Base-by-base conservation (phyloP, 1,284 basidiomycete genomes). In the Puccinia novopanici region DNA sequence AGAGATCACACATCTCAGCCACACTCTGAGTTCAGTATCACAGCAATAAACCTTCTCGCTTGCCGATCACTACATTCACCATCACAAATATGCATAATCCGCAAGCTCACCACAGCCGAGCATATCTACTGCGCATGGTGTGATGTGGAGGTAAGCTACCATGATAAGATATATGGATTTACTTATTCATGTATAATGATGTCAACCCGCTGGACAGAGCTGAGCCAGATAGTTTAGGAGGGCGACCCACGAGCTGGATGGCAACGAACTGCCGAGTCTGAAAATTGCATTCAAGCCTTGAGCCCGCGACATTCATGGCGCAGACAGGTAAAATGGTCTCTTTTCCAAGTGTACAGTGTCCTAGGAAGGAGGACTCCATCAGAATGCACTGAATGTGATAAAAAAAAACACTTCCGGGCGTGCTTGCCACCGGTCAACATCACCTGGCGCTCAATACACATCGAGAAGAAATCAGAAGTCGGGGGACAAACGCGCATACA, bases 401-500 rank as follows among this genome's bases (percentile, higher is more conserved):
- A 52, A 57, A 27, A 24, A 57, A 30, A n/a, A n/a, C n/a, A n/a
- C n/a, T n/a, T n/a, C n/a, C n/a, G n/a, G n/a, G n/a, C 50, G 4
- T 8, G 19, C 50, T 10, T 22, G 4, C 10, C 4, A 52, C 50
- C n/a, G n/a, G 50, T 17, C n/a, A n/a, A 22, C 19, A 4, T 12
- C 4, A 52, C 19, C 19, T 12, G 9, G 50, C 50, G 27, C 55
- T 57, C 55, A 9, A 57, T 10, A 27, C 55, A 30, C n/a, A 57
- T 57, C 55, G 19, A 57, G 55, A 57, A 57, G n/a, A 57, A 30
- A 5, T 8, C 50, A 19, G 50, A 52, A 52, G 50, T 12, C n/a
- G n/a, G n/a, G n/a, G n/a, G n/a, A n/a, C n/a, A 27, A 27, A 67
- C 63, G 37, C 22, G 63, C 63, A 67, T 67, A 67, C 42, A 67